Base-by-base conservation (phyloP, 345 rosid genomes). In the Brassica rapa region DNA sequence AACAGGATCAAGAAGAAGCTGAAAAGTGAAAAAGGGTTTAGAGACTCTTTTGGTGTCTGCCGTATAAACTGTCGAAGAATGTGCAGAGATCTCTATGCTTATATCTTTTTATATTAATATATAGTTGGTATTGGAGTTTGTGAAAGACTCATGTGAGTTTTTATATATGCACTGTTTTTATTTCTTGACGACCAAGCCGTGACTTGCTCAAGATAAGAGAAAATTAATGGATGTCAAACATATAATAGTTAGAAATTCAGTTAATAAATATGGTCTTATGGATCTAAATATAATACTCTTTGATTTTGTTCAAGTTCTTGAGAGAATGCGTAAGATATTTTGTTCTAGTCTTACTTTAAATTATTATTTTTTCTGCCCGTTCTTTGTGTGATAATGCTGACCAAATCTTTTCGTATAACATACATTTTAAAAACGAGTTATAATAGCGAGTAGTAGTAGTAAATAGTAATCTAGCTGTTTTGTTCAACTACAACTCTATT, bases 161-260 rank as follows among this genome's bases (percentile, higher is more conserved):
- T 70, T 77, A 35, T 57, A 57, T 29, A 78, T 23, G 32, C 68
- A 46, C 46, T 72, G 39, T 68, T 60, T 68, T 60, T 30, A 72
- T 78, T 67, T 68, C 82, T 60, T 79, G 82, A 30, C 57, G 74
- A 61, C 19, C 82, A 79, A 67, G 82, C 64, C n/a, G 78, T 15
- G 70, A 73, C 57, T 60, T 79, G 11, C 7, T 79, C 57, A 33
- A 59, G 14, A 27, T 37, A 25, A 72, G 49, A 72, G 27, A 53
- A 53, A 53, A 51, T 51, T n/a, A 51, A 53, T 53, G 60, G 60
- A 53, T 53, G 60, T 53, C 60, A 53, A 53, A 53, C 60, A 53
- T 2, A 53, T 15, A 16, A 6, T 6, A 16, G 2, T 6, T 16
- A 53, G 60, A 53, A 16, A 53, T 53, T 53, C 60, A 53, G 0